Evolutionary conservation across 176 grass and related monocot species (phyloP).

Genomic region (Zea luxurians): DNA sequence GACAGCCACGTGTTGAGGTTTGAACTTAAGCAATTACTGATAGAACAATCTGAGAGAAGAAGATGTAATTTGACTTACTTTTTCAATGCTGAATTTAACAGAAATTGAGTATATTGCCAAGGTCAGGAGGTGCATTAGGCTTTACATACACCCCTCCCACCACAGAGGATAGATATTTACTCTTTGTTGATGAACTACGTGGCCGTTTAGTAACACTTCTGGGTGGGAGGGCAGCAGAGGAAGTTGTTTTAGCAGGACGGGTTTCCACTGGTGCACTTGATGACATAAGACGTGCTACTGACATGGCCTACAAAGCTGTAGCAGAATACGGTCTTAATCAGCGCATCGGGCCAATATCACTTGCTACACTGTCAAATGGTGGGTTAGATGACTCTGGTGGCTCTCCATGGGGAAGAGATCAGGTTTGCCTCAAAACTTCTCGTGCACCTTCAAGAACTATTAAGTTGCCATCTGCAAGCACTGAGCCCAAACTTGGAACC

Average conservation of each 20-base stretch:
- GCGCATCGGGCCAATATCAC: constrained; percentile 77
- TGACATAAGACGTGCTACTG: constrained; percentile 94
- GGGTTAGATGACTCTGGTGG: constrained; percentile 90
- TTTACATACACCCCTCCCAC: constrained; percentile 93
- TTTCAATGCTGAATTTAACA: constrained; percentile 25
- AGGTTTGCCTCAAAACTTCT: constrained; percentile 57
- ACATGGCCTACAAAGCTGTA: constrained; percentile 98
- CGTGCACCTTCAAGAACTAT: constrained; percentile 24
- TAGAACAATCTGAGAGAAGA: constrained; percentile 29
- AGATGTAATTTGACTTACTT: constrained; percentile 14
- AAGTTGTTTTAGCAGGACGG: constrained; percentile 73
- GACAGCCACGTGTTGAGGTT: constrained; percentile 95
- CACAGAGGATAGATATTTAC: constrained; percentile 89
- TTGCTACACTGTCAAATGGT: constrained; percentile 84
- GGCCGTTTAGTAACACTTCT: constrained; percentile 94
- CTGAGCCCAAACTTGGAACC: constrained; percentile 30
- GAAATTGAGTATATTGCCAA: constrained; percentile 98
- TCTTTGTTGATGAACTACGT: constrained; percentile 93
- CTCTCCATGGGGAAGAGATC: constrained; percentile 84
- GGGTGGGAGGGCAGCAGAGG: constrained; percentile 91
- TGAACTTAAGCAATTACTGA: constrained; percentile 36
- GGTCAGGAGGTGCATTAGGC: constrained; percentile 93
- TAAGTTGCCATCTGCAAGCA: constrained; percentile 24
- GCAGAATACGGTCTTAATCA: constrained; percentile 97
- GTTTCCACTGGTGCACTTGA: constrained; percentile 97